Percentiles rank a stretch among this genome's conserved stretches.
Conservation (phyloP, 2,329 filamentous ascomycete species). For the Paecilomyces sp. region DNA sequence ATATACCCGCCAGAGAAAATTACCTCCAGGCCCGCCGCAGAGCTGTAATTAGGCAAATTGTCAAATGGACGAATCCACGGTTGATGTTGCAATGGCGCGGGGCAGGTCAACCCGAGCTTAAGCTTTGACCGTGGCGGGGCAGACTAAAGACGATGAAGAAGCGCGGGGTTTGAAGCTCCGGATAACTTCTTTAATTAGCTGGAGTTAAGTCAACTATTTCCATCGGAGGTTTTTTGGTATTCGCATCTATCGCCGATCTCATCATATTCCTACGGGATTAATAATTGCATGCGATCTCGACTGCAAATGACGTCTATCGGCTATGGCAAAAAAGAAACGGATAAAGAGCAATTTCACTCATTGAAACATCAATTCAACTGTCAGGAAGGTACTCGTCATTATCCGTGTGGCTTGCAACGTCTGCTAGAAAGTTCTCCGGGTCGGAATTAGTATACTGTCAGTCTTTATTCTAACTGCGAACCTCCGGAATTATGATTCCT, state of each 20-base stretch:
- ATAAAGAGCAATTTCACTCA: background rate
- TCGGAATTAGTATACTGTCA: background rate
- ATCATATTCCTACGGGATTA: background rate
- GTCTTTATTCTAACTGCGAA: background rate
- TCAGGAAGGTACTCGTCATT: background rate
- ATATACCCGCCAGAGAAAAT: background rate
- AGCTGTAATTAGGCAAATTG: background rate
- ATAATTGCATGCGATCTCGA: background rate
- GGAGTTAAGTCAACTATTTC: background rate
- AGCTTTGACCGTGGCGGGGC: slow-evolving; percentile 2
- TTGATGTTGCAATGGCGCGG: slow-evolving; percentile 1
- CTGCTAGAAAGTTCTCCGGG: background rate
- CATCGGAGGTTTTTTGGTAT: background rate
- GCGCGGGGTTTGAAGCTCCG: background rate
- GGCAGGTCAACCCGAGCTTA: slow-evolving; percentile 7
- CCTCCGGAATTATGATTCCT: background rate
- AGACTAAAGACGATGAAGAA: background rate
- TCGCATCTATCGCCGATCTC: background rate
- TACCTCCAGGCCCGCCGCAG: background rate
- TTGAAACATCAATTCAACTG: background rate
- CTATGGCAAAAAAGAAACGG: background rate
- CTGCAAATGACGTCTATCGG: background rate
- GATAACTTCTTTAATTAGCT: no score
- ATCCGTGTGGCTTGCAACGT: background rate
- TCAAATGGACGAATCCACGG: background rate